Evolutionary conservation across 257 asterid species (phyloP).

Genomic region (Euphrasia confusa): DNA sequence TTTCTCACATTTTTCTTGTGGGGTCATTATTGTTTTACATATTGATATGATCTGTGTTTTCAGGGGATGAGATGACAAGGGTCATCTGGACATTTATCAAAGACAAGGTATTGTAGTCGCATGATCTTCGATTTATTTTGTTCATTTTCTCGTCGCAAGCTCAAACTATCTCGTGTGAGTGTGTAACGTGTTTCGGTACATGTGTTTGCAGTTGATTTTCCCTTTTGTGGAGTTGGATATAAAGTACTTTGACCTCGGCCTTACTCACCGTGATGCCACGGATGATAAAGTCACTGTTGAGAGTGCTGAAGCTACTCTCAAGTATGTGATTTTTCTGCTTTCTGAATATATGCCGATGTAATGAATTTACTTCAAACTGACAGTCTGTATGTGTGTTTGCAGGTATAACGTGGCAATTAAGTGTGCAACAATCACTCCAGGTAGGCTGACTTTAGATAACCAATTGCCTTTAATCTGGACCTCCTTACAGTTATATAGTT

Average conservation of each 20-base stretch:
- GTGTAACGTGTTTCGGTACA: slow-evolving; percentile 16
- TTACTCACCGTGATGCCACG: slow-evolving; percentile 90
- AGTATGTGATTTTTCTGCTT: slow-evolving; percentile 42
- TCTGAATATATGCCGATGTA: background rate
- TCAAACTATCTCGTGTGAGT: slow-evolving; percentile 13
- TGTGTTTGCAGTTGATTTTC: slow-evolving; percentile 61
- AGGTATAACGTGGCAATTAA: slow-evolving; percentile 98
- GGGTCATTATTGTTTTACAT: background rate
- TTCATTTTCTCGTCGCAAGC: background rate
- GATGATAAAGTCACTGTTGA: slow-evolving; percentile 95
- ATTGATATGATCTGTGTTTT: background rate
- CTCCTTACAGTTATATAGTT: background rate
- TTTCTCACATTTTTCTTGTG: background rate
- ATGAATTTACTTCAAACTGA: slow-evolving; percentile 3
- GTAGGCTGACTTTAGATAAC: slow-evolving; percentile 32
- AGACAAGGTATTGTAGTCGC: slow-evolving; percentile 58
- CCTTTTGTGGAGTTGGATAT: slow-evolving; percentile 96
- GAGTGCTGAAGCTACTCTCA: slow-evolving; percentile 98
- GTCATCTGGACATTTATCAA: slow-evolving; percentile 91
- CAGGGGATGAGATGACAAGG: slow-evolving; percentile 99
- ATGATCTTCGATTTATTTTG: background rate
- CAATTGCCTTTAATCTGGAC: slow-evolving; percentile 2
- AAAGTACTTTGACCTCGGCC: slow-evolving; percentile 94
- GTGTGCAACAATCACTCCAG: slow-evolving; percentile 99
- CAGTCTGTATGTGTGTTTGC: slow-evolving; percentile 25